Evolutionary conservation across 352 stramenopile species (phyloP).

Genomic region (Phytophthora ramorum): DNA sequence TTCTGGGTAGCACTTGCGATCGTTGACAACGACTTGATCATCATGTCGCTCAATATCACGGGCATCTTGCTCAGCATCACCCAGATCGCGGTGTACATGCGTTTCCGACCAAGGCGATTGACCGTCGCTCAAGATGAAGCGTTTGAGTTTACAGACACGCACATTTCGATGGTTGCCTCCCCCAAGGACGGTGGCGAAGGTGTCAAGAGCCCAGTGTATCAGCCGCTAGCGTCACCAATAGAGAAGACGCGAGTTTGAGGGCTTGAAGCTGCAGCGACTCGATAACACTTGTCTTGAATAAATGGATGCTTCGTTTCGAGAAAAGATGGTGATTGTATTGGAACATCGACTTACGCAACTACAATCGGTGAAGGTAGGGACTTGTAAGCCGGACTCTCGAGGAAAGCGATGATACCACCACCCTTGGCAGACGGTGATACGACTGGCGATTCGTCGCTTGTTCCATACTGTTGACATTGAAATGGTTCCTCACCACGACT

Average conservation of each 20-base stretch:
- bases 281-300: background rate
- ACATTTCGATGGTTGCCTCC: constrained; percentile 26
- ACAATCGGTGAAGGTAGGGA: background rate
- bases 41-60: constrained; percentile 37
- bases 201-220: constrained; percentile 29
- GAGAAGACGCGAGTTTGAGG: constrained; percentile 5
- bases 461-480: background rate
- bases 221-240: constrained; percentile 9
- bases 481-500: background rate
- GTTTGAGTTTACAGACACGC: constrained; percentile 14
- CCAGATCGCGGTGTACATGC: constrained; percentile 35
- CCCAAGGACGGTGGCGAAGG: constrained; percentile 12
- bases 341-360: background rate
- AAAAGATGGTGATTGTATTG: background rate
- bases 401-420: background rate
- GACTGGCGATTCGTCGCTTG: background rate
- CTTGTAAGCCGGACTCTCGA: constrained; percentile 14
- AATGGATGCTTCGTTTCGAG: background rate
- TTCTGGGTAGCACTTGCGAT: constrained; percentile 32
- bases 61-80: constrained; percentile 30
- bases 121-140: constrained; percentile 21
- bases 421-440: background rate
- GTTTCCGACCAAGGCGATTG: constrained; percentile 16
- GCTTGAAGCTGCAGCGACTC: background rate
- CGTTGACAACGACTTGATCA: constrained; percentile 36